Base-by-base conservation (phyloP, 2,329 filamentous ascomycete genomes). In the Myriosclerotinia duriaeana region DNA sequence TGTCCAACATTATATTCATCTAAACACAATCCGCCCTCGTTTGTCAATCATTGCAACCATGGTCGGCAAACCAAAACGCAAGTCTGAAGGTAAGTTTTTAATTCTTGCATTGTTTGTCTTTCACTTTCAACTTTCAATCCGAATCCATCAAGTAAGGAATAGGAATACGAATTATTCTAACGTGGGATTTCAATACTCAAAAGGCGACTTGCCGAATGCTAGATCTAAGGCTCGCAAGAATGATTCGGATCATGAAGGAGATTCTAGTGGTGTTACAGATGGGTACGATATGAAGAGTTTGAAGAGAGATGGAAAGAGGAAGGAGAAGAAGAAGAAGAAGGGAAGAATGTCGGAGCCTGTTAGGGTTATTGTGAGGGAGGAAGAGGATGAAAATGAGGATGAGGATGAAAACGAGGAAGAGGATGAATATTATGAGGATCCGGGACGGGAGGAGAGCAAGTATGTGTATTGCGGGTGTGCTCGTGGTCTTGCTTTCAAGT, bases 361-460 rank as follows among this genome's bases (percentile, higher is more conserved):
- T 1, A 46, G 53, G 50, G 4, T 22, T 20, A 5, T 3, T 17
- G 11, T 11, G 14, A 38, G 44, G 7, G 30, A 26, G 44, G 44
- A 42, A 42, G 6, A 12, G 5, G 40, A 42, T 8, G 40, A 12
- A 8, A 8, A 42, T 1, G 40, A 42, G 40, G 40, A 42, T 8
- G 9, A 42, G 8, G 8, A 42, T 42, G 44, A 65, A 5, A 12
- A 40, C 55, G 40, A 48, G n/a, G 9, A 68, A 44, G 64, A 48
- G 1, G 71, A 73, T 66, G 74, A 74, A 63, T 71, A 72, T 44
- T 70, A 72, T 11, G 70, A 72, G 38, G 73, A 75, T 68, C 67
- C 69, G 15, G 73, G 71, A 36, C 66, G 72, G 4, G 66, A 66
- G 60, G 71, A 73, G 59, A 72, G 70, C 67, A 71, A 74, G 74